Evolutionary conservation across 2,329 filamentous ascomycete species (phyloP), one percentile per base, ranked within the genome.

Genomic region (Sclerotinia trifoliorum): DNA sequence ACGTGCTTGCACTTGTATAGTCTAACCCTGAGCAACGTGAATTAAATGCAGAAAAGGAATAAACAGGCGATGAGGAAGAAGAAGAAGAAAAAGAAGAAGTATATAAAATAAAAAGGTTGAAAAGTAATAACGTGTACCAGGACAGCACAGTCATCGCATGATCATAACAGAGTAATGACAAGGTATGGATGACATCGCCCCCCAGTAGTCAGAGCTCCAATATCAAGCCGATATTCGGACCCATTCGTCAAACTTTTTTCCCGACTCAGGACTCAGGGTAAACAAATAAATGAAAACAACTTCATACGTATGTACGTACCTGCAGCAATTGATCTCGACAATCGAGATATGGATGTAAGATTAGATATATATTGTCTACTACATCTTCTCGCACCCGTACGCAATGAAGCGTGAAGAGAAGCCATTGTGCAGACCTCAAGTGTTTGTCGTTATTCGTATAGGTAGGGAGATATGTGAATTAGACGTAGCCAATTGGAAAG

Each of bases 1-100:
- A 60, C n/a, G 39, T 32, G 46, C 39, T n/a, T 67, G 44, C 55
- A 67, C 55, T 44, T 67, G 57, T 44, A 54, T 10, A 26, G n/a
- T 19, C 5, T 44, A 24, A 17, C 1, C 6, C 5, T 13, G 58
- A 5, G 5, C 13, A 66, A 35, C 35, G 17, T 42, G 21, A 26
- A 24, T 46, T 29, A 17, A 29, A n/a, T 21, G 5, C n/a, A 3
- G 3, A 35, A 32, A 32, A 24, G 21, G 13, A 49, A 26, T 10
- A 5, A 21, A 7, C 13, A 15, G 21, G 15, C 26, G 21, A 21
- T 5, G n/a, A 49, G 24, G 54, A 19, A 17, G 35, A 48, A 44
- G 39, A 61, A 44, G 29, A 6, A 24, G 35, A 60, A 24, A 66
- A 39, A 44, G 26, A 51, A 44, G 29, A 6, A 35, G 17, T 24